Evolutionary conservation across 2,329 filamentous ascomycete species (phyloP), one percentile per base, ranked within the genome.

Genomic region (Lachnellula arida): DNA sequence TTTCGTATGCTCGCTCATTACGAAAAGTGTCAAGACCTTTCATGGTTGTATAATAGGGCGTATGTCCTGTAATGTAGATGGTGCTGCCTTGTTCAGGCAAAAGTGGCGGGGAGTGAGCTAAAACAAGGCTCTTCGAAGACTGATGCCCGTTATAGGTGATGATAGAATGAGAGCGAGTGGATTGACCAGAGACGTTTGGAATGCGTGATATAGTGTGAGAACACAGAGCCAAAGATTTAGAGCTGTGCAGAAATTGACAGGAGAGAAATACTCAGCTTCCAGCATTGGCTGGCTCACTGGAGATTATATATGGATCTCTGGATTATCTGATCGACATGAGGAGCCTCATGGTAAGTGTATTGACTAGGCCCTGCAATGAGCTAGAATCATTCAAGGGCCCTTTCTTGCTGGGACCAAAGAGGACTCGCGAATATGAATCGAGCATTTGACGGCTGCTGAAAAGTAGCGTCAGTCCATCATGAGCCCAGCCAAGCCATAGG

Each of bases 1-100:
- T 43, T 7, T 57, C 15, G 49, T 57, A 32, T 39, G 46, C 8
- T 32, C 44, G 25, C 40, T 54, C 57, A 11, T 28, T 42, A 22
- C 23, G 50, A 35, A 48, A 54, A 14, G 19, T 46, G 12, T 52
- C 49, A 46, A 59, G 43, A 4, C 57, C 57, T 51, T 39, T 56
- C 57, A 59, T 59, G 9, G 22, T 54, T 46, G 17, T 34, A 9
- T 15, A 46, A 44, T 15, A 12, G n/a, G 11, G 17, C 28, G 12
- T 46, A 17, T 40, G 17, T 44, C 15, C 48, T 7, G 34, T 17
- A 22, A 46, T 39, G 28, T 34, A 43, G 54, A 48, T 28, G 7
- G 14, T 46, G n/a, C 6, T 12, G 34, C 9, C 9, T 25, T 9
- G n/a, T 17, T 40, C 19, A 1, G 15, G 15, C 11, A 5, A 11